Conservation (phyloP, 106 monocot species). For the Dendrobium nobile region DNA sequence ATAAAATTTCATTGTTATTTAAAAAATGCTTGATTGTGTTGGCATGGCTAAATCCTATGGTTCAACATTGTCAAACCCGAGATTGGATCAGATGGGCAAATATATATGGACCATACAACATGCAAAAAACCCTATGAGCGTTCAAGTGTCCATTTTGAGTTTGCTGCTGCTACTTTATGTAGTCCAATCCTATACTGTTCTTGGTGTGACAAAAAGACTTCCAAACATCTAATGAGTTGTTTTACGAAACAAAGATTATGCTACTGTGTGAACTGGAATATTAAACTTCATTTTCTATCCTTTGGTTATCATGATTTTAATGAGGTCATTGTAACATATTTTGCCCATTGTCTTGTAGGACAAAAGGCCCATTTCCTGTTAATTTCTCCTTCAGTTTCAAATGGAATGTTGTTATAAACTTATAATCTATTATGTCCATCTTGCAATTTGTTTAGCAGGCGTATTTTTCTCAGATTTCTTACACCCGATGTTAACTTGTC, state of each 20-base stretch:
- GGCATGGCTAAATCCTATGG: too few relatives aligned
- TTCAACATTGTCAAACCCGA: too few relatives aligned
- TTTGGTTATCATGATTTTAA: neutral
- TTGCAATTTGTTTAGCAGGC: constrained; percentile 17
- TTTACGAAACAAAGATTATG: neutral
- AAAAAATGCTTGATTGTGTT: too few relatives aligned
- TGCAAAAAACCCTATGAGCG: too few relatives aligned
- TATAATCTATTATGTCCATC: neutral
- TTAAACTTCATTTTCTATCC: neutral
- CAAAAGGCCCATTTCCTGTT: neutral
- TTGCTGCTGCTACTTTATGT: neutral
- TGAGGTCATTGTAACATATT: neutral
- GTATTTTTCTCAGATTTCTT: constrained; percentile 15
- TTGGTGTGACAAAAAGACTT: neutral
- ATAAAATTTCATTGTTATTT: too few relatives aligned
- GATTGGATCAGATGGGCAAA: too few relatives aligned
- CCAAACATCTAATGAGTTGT: neutral
- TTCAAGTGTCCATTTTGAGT: neutral
- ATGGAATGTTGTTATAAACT: neutral
- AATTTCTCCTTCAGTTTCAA: neutral
- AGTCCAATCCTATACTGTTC: neutral
- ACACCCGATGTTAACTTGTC: constrained; percentile 21
- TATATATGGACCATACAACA: too few relatives aligned
- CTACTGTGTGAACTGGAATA: constrained; percentile 1
- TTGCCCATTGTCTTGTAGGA: neutral